Conservation (phyloP, 2,329 filamentous ascomycete species). For the Aspergillus vadensis region DNA sequence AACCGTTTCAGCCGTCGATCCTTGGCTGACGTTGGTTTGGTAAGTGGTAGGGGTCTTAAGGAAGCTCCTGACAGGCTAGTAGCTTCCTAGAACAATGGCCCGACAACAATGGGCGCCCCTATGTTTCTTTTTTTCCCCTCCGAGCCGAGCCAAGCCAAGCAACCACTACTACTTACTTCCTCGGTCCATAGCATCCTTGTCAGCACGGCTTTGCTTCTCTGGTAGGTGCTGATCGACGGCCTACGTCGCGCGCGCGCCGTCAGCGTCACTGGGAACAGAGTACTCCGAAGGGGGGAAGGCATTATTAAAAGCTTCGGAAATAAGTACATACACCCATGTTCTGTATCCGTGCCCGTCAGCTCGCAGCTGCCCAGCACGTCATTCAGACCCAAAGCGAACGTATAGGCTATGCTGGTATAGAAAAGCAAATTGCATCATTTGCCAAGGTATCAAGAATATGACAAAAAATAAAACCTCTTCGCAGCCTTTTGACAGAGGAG, state of each 20-base stretch:
- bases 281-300: background rate
- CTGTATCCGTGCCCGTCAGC: background rate
- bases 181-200: background rate
- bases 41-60: background rate
- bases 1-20: slow-evolving; percentile 19
- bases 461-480: slow-evolving; percentile 22
- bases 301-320: slow-evolving; percentile 6
- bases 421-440: slow-evolving; percentile 8
- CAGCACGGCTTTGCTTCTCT: background rate
- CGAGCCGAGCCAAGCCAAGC: background rate
- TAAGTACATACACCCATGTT: slow-evolving; percentile 8
- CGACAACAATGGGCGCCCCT: background rate
- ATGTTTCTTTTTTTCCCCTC: background rate
- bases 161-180: background rate
- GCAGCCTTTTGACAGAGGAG: slow-evolving; percentile 19
- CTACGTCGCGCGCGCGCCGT: background rate
- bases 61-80: background rate
- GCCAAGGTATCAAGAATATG: slow-evolving; percentile 22
- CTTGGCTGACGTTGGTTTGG: slow-evolving; percentile 18
- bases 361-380: background rate
- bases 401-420: background rate
- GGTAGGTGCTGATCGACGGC: background rate
- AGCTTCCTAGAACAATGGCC: background rate
- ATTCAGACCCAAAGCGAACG: background rate
- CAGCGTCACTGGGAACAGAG: background rate